A percentile compares a stretch with the other conserved stretches of the same genome.
These are phyloP conservation scores for Sordariomycetes sp. DNA, from an alignment of 2,329 filamentous ascomycete genomes.

Conservation along the genomic window DNA sequence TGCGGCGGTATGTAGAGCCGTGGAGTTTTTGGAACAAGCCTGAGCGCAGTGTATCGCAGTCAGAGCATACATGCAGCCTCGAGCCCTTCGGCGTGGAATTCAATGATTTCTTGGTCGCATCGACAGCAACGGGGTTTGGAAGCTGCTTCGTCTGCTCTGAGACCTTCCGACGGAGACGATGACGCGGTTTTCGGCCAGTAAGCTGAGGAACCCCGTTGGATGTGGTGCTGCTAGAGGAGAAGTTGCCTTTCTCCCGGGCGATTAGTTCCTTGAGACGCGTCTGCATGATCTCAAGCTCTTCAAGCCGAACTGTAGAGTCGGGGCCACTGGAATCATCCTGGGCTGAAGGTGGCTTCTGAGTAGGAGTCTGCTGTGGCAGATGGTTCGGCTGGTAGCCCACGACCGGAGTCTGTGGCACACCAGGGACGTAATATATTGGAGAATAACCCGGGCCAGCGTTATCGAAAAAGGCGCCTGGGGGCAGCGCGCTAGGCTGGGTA, in stretches of 20 bases:
- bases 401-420: background rate
- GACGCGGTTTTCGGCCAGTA: background rate
- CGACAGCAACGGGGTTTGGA: background rate
- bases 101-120: background rate
- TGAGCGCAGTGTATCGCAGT: background rate
- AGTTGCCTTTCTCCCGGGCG: background rate
- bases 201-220: background rate
- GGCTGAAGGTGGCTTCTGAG: background rate
- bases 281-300: background rate
- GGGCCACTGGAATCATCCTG: background rate
- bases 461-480: background rate
- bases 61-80: slow-evolving; percentile 1
- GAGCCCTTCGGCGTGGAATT: background rate
- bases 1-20: background rate
- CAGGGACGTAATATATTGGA: background rate
- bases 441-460: background rate
- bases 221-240: background rate
- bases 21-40: background rate
- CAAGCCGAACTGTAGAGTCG: background rate
- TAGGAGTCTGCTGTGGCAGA: background rate
- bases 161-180: background rate
- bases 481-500: background rate
- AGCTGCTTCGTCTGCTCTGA: background rate
- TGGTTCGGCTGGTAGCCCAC: background rate
- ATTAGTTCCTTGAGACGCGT: background rate